A percentile compares a stretch with the other conserved stretches of the same genome.
Conservation (phyloP, 345 rosid genomes). For the Noccaea caerulescens region DNA sequence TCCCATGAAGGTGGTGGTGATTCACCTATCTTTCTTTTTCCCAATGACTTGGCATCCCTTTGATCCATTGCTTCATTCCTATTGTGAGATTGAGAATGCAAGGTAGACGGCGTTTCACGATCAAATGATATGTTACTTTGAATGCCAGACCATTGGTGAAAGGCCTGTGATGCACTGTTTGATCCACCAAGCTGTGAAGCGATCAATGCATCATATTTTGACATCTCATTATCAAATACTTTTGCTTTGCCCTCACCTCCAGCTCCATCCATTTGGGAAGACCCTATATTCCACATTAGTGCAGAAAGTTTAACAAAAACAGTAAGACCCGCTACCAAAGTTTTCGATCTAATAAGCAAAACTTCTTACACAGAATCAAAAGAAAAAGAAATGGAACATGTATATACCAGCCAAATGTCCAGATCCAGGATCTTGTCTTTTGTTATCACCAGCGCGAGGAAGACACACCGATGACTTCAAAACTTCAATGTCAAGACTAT, state of each 20-base stretch:
- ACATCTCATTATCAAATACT: conserved; percentile 63
- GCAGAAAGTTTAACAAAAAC: conserved; percentile 31
- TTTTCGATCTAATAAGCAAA: conserved; percentile 12
- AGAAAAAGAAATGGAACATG: conserved; percentile 17
- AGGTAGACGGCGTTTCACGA: conserved; percentile 91
- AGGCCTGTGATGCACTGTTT: conserved; percentile 61
- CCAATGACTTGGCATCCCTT: conserved; percentile 57
- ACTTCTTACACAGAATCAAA: background rate
- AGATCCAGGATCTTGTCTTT: conserved; percentile 60
- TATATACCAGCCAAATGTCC: conserved; percentile 67
- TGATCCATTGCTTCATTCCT: conserved; percentile 58
- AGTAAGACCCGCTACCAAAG: conserved; percentile 2
- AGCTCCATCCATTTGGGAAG: conserved; percentile 67
- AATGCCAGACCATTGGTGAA: conserved; percentile 73
- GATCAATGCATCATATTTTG: conserved; percentile 60
- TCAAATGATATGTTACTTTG: conserved; percentile 76
- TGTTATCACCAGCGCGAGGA: conserved; percentile 64
- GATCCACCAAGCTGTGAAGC: conserved; percentile 75
- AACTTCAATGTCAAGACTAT: conserved; percentile 92
- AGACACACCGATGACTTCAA: conserved; percentile 67
- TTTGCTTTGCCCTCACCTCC: conserved; percentile 58
- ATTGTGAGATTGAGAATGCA: conserved; percentile 90
- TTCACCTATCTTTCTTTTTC: conserved; percentile 84
- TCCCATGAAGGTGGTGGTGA: conserved; percentile 55
- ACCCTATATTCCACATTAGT: conserved; percentile 47